These are phyloP conservation scores for Pseudocercospora fuligena DNA, from an alignment of 2,329 filamentous ascomycete species.

Conservation along the genomic window DNA sequence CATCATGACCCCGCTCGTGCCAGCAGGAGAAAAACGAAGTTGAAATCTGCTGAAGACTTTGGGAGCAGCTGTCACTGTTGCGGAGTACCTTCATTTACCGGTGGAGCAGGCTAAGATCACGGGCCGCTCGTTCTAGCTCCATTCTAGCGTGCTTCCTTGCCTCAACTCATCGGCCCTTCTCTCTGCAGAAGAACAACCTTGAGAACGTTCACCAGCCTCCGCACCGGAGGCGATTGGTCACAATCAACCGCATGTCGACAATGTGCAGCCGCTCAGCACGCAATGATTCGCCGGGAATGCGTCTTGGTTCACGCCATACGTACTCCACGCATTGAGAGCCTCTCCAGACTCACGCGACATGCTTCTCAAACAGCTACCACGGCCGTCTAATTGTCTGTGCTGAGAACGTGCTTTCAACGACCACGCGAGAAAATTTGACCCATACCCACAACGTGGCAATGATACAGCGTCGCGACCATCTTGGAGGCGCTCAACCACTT, in stretches of 20 bases:
- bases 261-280: not conserved
- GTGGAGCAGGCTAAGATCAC: not conserved
- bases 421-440: not conserved
- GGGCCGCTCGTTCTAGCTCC: not conserved
- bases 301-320: not conserved
- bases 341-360: not conserved
- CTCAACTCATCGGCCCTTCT: not conserved
- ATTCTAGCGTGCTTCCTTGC: not conserved
- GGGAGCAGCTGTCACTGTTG: not conserved
- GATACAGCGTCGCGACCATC: not conserved
- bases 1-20: not conserved
- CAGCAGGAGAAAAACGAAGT: not conserved
- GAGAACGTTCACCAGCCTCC: not conserved
- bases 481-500: constrained; percentile 8
- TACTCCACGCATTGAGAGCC: too few relatives aligned
- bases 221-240: not conserved
- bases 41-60: not conserved
- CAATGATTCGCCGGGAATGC: not conserved
- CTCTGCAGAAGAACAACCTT: not conserved
- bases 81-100: not conserved
- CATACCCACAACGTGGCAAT: not conserved
- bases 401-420: not conserved
- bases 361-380: not conserved
- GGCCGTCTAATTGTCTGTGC: not conserved
- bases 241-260: not conserved